phyloP scores from a whole-genome alignment of 2,329 filamentous ascomycete species.

The Verticillium alfalfae region DNA sequence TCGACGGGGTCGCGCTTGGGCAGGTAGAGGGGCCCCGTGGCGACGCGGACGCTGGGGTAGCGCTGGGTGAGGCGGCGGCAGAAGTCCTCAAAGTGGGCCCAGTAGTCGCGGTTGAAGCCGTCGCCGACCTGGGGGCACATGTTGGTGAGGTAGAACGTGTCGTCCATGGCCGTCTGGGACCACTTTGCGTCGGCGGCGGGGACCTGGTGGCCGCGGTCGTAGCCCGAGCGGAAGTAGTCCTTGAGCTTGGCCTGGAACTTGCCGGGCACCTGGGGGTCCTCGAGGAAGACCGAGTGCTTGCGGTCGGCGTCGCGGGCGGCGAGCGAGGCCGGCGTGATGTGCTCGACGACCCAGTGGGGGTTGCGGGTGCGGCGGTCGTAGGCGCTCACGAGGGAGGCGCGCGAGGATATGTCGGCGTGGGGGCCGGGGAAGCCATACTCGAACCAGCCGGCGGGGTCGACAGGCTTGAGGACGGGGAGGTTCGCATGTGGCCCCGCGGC shows the following conservation, averaged over 20 bases:
- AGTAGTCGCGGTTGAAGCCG: slow-evolving; percentile 98
- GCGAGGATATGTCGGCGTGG: slow-evolving; percentile 72
- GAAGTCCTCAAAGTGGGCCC: slow-evolving; percentile 98
- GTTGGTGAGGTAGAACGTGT: slow-evolving; percentile 87
- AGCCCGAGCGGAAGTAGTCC: slow-evolving; percentile 93
- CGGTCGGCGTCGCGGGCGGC: slow-evolving; percentile 71
- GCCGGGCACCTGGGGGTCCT: slow-evolving; percentile 74
- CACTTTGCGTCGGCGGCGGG: slow-evolving; percentile 95
- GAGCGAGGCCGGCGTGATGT: slow-evolving; percentile 88
- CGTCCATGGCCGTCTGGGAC: slow-evolving; percentile 90
- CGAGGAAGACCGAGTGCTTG: slow-evolving; percentile 74
- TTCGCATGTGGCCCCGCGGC: slow-evolving; percentile 18
- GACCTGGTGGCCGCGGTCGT: slow-evolving; percentile 94
- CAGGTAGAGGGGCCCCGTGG: slow-evolving; percentile 90
- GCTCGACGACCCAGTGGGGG: slow-evolving; percentile 91
- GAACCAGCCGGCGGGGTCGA: slow-evolving; percentile 72
- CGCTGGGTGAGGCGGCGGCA: slow-evolving; percentile 73
- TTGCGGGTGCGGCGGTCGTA: slow-evolving; percentile 90
- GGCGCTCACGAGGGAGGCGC: slow-evolving; percentile 73
- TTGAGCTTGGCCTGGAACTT: slow-evolving; percentile 85
- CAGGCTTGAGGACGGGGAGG: slow-evolving; percentile 35
- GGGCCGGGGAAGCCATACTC: slow-evolving; percentile 92
- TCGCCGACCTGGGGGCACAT: slow-evolving; percentile 99
- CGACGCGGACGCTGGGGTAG: slow-evolving; percentile 84
- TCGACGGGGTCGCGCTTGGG: slow-evolving; percentile 76